Evolutionary conservation across 345 rosid genomes (phyloP), one percentile per base, ranked within the genome.

Genomic region (Lumnitzera littorea): DNA sequence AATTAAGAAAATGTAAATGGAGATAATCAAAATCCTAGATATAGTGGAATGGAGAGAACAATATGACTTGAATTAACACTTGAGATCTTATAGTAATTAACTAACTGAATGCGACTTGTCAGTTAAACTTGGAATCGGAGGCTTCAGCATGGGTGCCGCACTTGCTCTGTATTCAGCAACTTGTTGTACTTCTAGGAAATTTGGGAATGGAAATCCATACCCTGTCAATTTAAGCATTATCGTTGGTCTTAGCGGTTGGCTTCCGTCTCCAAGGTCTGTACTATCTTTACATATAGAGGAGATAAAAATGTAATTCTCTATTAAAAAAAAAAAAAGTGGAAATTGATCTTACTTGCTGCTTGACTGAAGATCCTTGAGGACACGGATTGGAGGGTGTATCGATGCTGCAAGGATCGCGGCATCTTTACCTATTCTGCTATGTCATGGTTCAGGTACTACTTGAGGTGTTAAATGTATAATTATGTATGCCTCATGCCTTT

Each of bases 91-190:
- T 9, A n/a, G 54, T 14, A 15, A 49, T 48, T 48, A 36, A 55
- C 2, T 15, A 14, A 48, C 11, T 36, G 10, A 36, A 2, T 36
- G 43, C 10, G 5, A 36, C 43, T 36, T 36, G 9, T 36, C 43
- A 36, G 43, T 36, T 36, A 36, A 36, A 36, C 43, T 36, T 61
- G 91, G 89, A 50, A 70, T 88, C 49, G 91, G 91, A 57, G 96
- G 96, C 55, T 88, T 88, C 74, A 85, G 96, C 58, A 85, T 88
- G 89, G 91, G 91, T 67, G 87, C 91, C 57, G 89, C 96, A 57
- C 68, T 36, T 36, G 43, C 43, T 36, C 11, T 36, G 43, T 36
- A 36, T 9, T 36, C 43, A 4, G 43, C 43, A 36, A 36, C 43
- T 2, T 36, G 43, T 9, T 36, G 1, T 36, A 36, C 43, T 36